Conservation (phyloP, 768 basidiomycete species). For the Auricularia sp. region DNA sequence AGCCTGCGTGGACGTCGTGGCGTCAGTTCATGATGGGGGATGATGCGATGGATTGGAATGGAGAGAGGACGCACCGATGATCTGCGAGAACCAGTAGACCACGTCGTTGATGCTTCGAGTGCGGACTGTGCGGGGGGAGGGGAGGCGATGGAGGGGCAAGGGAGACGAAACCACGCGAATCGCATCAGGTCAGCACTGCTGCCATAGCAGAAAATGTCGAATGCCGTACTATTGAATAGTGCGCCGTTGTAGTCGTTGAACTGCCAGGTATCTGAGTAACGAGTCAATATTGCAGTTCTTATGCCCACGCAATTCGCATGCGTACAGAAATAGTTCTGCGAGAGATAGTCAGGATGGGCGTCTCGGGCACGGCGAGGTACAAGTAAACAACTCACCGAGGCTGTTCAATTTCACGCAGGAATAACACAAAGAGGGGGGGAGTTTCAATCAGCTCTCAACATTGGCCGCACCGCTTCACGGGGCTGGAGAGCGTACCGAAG, state of each 20-base stretch:
- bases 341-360: constrained; percentile 1
- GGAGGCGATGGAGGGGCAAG: too few relatives aligned
- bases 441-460: not conserved
- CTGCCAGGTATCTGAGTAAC: constrained; percentile 32
- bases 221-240: constrained; percentile 48
- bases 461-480: not conserved
- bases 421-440: not conserved
- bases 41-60: not conserved
- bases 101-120: constrained; percentile 68
- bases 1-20: constrained; percentile 14
- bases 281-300: not conserved
- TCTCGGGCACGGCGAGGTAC: not conserved
- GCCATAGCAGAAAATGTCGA: not conserved
- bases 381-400: constrained; percentile 29
- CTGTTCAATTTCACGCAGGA: constrained; percentile 28
- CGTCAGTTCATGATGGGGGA: not conserved
- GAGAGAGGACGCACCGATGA: constrained; percentile 36
- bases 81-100: constrained; percentile 73
- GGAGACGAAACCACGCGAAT: too few relatives aligned
- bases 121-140: constrained; percentile 37
- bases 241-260: constrained; percentile 75
- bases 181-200: too few relatives aligned
- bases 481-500: constrained; percentile 32
- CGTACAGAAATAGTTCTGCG: constrained; percentile 10
- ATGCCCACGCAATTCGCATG: not conserved